phyloP scores from a whole-genome alignment of 352 stramenopile genomes.

The Phytopythium mirpurense region DNA sequence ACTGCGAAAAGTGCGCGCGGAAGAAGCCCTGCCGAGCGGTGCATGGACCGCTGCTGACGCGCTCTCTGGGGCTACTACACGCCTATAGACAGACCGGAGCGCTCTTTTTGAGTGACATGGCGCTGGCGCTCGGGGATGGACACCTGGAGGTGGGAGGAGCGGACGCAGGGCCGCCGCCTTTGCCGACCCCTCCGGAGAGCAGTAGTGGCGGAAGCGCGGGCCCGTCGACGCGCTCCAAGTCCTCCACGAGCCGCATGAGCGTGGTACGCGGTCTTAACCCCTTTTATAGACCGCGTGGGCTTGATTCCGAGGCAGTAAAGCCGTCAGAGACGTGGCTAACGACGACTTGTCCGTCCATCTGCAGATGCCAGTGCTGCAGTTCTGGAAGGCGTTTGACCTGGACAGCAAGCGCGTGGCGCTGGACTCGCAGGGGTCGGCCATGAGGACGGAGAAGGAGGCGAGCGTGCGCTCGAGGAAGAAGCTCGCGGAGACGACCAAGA shows the following conservation, averaged over 20 bases:
- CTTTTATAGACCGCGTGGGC: neutral
- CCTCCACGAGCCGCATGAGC: conserved; percentile 20
- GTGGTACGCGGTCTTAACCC: conserved; percentile 4
- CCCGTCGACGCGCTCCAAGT: conserved; percentile 1
- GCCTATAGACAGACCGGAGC: neutral
- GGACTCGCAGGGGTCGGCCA: conserved; percentile 68
- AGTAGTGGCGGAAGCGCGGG: conserved; percentile 8
- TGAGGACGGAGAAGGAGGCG: conserved; percentile 83
- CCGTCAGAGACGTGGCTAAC: no score
- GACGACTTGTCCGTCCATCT: neutral
- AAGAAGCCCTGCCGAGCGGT: neutral
- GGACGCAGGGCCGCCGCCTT: conserved; percentile 2
- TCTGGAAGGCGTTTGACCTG: conserved; percentile 85
- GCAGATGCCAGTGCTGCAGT: conserved; percentile 63
- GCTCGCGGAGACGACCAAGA: conserved; percentile 81
- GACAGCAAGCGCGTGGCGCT: conserved; percentile 81
- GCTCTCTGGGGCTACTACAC: neutral
- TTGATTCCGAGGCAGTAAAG: no score
- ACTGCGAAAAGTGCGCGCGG: neutral
- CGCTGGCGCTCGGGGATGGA: neutral
- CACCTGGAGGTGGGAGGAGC: neutral
- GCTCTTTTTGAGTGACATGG: neutral
- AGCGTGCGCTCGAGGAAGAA: conserved; percentile 79
- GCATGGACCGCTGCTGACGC: neutral
- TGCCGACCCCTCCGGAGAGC: conserved; percentile 10